Base-by-base conservation (phyloP, 768 basidiomycete species). In the Guyanaporus albipodus region DNA sequence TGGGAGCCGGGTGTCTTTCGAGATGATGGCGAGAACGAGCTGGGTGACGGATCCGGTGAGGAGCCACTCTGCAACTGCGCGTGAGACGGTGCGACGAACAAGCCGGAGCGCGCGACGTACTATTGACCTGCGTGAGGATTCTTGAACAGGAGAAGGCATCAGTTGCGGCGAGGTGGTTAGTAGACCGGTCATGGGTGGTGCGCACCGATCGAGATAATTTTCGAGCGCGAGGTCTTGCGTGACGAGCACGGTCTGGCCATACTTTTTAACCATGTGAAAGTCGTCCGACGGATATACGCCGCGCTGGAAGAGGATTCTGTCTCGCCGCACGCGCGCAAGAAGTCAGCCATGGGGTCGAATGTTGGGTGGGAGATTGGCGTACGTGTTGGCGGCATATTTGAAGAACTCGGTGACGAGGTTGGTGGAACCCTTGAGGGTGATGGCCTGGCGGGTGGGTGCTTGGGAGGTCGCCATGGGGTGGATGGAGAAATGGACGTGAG, bases 211-310 rank as follows among this genome's bases (percentile, higher is more conserved):
- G n/a, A 98, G 78, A 62, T 99, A 98, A 61, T 86, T 90, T 63
- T 97, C 91, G 38, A 99, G 71, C 4, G 87, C 87, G 38, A 93
- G 82, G 56, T 99, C 95, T 54, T 93, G 87, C 1, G 94, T 96
- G 7, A 97, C 87, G 21, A 98, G 77, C 42, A 99, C 89, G 0
- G 91, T 93, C 62, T 98, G 85, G 0, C 96, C 95, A 56, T 97
- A 99, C 67, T 98, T 99, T 69, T 98, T 99, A 49, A 99, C 95
- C 91, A 96, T 94, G 62, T 91, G 87, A 65, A 99, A 99, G 71
- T 99, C 96, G 67, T 98, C 96, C 0, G 91, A 85, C 3, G 96
- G 96, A 65, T 98, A 99, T 17, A 99, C 88, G 48, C 91, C 92
- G 35, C 96, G 79, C 70, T 98, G 94, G 70, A 95, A 99, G 44